Conservation (phyloP, 139 green algal genomes). For the Haematococcus sp. region DNA sequence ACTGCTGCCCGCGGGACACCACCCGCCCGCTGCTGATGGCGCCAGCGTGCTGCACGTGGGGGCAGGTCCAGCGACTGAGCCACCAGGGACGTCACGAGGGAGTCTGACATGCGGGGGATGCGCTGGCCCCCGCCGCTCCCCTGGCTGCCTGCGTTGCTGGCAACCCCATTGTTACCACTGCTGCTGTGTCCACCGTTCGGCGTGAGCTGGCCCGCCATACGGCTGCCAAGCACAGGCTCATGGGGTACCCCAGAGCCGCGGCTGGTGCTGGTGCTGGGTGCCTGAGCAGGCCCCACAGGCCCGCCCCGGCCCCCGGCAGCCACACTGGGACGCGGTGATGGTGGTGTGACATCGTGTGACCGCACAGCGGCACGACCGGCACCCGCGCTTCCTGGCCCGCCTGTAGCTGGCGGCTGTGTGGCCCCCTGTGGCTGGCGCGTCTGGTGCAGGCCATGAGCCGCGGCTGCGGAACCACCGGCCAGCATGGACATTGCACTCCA, state of each 20-base stretch:
- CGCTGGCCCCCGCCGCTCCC: neutral
- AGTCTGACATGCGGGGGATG: slow-evolving; percentile 39
- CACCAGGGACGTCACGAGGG: slow-evolving; percentile 58
- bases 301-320: too few species aligned
- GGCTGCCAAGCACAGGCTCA: too few species aligned
- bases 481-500: slow-evolving; percentile 65
- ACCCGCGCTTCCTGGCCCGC: too few species aligned
- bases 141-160: slow-evolving; percentile 5
- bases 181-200: slow-evolving; percentile 3
- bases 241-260: neutral
- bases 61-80: slow-evolving; percentile 79
- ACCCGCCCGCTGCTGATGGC: slow-evolving; percentile 38
- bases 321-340: too few species aligned
- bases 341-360: neutral
- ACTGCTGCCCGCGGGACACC: neutral
- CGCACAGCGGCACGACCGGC: neutral
- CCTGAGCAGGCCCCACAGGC: too few species aligned
- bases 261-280: neutral
- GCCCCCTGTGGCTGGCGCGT: slow-evolving; percentile 15
- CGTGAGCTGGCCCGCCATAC: slow-evolving; percentile 1
- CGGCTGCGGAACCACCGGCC: slow-evolving; percentile 48
- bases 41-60: slow-evolving; percentile 51
- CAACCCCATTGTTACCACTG: slow-evolving; percentile 9
- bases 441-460: slow-evolving; percentile 18
- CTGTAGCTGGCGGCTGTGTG: neutral